phyloP scores from a whole-genome alignment of 2,329 filamentous ascomycete genomes.

The Apiospora hydei region DNA sequence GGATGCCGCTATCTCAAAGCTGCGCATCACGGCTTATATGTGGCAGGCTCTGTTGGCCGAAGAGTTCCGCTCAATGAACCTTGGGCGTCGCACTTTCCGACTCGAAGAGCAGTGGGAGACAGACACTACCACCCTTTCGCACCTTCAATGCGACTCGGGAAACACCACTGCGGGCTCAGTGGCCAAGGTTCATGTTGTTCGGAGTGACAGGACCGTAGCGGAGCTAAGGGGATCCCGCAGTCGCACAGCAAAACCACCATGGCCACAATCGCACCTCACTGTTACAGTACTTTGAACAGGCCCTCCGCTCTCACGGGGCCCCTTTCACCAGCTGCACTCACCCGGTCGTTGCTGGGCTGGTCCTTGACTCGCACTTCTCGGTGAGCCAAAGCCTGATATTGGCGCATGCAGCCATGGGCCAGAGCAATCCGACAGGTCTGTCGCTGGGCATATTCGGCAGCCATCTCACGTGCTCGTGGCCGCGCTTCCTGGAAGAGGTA shows the following conservation, averaged over 20 bases:
- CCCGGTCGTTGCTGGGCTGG: constrained; percentile 73
- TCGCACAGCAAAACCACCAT: constrained; percentile 68
- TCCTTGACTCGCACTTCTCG: constrained; percentile 75
- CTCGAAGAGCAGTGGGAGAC: constrained; percentile 78
- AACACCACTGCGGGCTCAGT: constrained; percentile 62
- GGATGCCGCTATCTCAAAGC: constrained; percentile 72
- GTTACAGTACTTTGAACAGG: constrained; percentile 42
- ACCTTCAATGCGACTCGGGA: constrained; percentile 21
- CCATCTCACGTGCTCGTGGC: constrained; percentile 74
- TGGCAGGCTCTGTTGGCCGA: constrained; percentile 81
- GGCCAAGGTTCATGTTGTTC: constrained; percentile 75
- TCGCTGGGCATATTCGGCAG: constrained; percentile 77
- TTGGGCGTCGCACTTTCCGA: constrained; percentile 74
- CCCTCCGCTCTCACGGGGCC: constrained; percentile 54
- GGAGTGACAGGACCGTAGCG: constrained; percentile 69
- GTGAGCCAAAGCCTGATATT: constrained; percentile 63
- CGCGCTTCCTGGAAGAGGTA: constrained; percentile 73
- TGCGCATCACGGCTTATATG: constrained; percentile 76
- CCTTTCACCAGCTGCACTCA: constrained; percentile 47
- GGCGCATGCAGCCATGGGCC: constrained; percentile 71
- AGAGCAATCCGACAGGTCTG: constrained; percentile 58
- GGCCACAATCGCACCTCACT: constrained; percentile 66
- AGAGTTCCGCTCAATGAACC: constrained; percentile 73
- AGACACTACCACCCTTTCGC: constrained; percentile 53
- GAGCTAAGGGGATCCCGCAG: constrained; percentile 70